Base-by-base conservation (phyloP, 75 land plant species). In the Picea glauca region DNA sequence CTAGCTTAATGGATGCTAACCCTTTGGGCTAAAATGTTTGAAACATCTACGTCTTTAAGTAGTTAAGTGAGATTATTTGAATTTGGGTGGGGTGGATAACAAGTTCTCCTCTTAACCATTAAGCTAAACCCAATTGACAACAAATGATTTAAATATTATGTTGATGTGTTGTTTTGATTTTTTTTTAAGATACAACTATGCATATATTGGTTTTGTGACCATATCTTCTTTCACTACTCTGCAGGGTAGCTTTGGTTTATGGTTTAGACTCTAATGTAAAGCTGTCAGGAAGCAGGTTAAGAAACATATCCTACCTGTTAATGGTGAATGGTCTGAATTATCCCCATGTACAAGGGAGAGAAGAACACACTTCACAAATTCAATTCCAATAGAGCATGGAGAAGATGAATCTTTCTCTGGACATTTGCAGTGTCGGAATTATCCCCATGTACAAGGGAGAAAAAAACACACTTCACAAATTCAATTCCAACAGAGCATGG, bases 231-330 rank as follows among this genome's bases (percentile, higher is more conserved):
- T 38, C n/a, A 23, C 33, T 81, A 26, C 12, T 68, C 12, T 68
- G 43, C 85, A 91, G 93, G 84, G 1, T 90, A 91, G 64, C 93
- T 91, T 18, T 91, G 93, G 89, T 85, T 88, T 18, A 23, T 85
- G 58, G 89, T 87, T 74, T 85, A 1, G 86, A 87, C 3, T 59
- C 78, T 68, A 6, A 85, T 8, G 58, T 84, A 20, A 84, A 79
- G 76, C 58, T 78, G 40, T 46, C 81, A 7, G 17, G 83, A 33
- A 50, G 76, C 50, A 83, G 85, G 35, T 78, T 64, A 68, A 85
- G 67, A 78, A 81, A n/a, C 76, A 74, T 74, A 15, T 9, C 13
- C 5, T 50, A 1, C 12, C 12, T 50, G 12, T 50, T 11, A 9
- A 11, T 50, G 11, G 56, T 40, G 43, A 40, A 40, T 40, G 43